Evolutionary conservation across 495 filamentous ascomycete genomes (phyloP), one percentile per base, ranked within the genome.

Genomic region (Penicillium odoratum): DNA sequence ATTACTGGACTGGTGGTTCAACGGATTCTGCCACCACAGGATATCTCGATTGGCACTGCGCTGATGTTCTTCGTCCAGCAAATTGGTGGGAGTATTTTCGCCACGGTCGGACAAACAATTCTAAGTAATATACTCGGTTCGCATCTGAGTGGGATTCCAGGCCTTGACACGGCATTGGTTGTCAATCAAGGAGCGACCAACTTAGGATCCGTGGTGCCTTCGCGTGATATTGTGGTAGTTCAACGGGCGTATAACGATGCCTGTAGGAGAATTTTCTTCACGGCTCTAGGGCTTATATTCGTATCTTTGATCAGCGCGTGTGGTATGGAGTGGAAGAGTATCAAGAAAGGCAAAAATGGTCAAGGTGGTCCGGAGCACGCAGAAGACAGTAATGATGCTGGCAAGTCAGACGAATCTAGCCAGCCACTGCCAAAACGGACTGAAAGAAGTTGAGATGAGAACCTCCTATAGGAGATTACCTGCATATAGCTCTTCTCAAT

Each of bases 31-130:
- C 69, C 73, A 11, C 63, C 78, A 18, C 68, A 69, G 0, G 88
- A 93, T 57, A 75, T 92, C 1, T 82, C 90, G 0, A 84, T 78
- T n/a, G 90, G 86, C 13, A 88, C 83, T 3, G 80, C 86, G 0
- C 60, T 86, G 29, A 78, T 92, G 16, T 77, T 90, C 55, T 91
- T 92, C 68, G 59, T 77, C 25, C 88, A 91, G 69, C 86, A 81
- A 0, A 74, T 94, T 4, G 88, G 87, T 28, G 88, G 87, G 11
- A 82, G 90, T 0, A 68, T 94, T 7, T 92, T 92, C 63, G 81
- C 92, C 48, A 83, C 83, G 1, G 86, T 93, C 30, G 87, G 74
- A 4, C 87, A 96, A 26, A 38, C 49, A 4, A 51, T 38, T 8
- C 8, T 51, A 7, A 51, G 34, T n/a, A 51, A 51, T 40, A 38